A percentile compares a stretch with the other conserved stretches of the same genome.
Evolutionary conservation across 441 rosid species (phyloP).

Genomic region (Adansonia grandidieri): DNA sequence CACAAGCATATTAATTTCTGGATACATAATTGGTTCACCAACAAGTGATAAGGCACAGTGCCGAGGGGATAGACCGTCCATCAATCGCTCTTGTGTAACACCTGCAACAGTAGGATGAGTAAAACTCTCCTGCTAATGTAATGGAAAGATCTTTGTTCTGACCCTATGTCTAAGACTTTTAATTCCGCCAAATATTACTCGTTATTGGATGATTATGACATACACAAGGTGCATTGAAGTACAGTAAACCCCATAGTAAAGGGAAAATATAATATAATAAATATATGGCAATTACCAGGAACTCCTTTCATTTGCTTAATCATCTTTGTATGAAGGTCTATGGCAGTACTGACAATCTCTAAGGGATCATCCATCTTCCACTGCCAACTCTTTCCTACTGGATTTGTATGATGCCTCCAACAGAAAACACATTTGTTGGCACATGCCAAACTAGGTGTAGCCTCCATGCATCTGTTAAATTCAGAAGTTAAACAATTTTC

Average conservation of each 20-base stretch:
- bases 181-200: slow-evolving; percentile 14
- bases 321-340: slow-evolving; percentile 87
- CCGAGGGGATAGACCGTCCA: slow-evolving; percentile 86
- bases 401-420: slow-evolving; percentile 99
- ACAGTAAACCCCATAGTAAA: background rate
- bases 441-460: slow-evolving; percentile 96
- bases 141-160: background rate
- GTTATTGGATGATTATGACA: background rate
- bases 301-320: slow-evolving; percentile 98
- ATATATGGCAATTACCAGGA: slow-evolving; percentile 65
- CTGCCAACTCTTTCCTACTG: slow-evolving; percentile 97
- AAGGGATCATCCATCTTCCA: slow-evolving; percentile 98
- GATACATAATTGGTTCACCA: slow-evolving; percentile 98
- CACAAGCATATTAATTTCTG: slow-evolving; percentile 83
- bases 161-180: no score
- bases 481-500: slow-evolving; percentile 18
- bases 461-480: slow-evolving; percentile 87
- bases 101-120: slow-evolving; percentile 48
- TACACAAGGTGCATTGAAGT: background rate
- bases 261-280: background rate
- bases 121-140: slow-evolving; percentile 24
- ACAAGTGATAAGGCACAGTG: slow-evolving; percentile 97
- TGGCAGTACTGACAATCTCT: slow-evolving; percentile 79
- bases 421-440: slow-evolving; percentile 98
- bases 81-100: slow-evolving; percentile 70